phyloP scores from a whole-genome alignment of 495 filamentous ascomycete genomes.

The Daldinia childiae region DNA sequence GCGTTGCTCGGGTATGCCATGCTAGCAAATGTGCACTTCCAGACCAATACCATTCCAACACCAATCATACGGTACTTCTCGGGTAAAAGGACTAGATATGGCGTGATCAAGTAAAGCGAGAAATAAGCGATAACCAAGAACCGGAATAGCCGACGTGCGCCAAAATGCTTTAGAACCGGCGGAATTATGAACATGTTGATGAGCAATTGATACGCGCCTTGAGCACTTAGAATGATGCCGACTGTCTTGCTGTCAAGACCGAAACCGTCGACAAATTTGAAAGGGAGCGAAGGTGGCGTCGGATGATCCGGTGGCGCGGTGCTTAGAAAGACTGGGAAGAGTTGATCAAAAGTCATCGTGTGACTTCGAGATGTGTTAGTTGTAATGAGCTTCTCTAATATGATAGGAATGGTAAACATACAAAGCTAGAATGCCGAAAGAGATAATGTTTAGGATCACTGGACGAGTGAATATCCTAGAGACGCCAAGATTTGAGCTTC shows the following conservation, averaged over 20 bases:
- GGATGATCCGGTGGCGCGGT: constrained; percentile 64
- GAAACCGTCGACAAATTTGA: constrained; percentile 90
- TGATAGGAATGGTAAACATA: constrained; percentile 61
- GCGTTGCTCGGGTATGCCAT: constrained; percentile 87
- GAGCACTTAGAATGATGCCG: constrained; percentile 84
- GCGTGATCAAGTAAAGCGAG: constrained; percentile 85
- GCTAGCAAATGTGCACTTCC: constrained; percentile 88
- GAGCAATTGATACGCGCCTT: constrained; percentile 89
- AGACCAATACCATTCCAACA: constrained; percentile 77
- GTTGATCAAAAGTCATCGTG: constrained; percentile 93
- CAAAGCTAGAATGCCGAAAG: constrained; percentile 94
- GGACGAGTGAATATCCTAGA: constrained; percentile 74
- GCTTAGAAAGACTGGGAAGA: constrained; percentile 91
- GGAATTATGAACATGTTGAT: constrained; percentile 87
- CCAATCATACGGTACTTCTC: constrained; percentile 72
- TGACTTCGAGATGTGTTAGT: constrained; percentile 51
- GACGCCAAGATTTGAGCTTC: constrained; percentile 40
- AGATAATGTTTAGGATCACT: constrained; percentile 83
- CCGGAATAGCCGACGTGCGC: constrained; percentile 80
- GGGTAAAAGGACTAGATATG: constrained; percentile 89
- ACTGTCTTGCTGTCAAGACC: constrained; percentile 82
- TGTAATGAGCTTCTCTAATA: constrained; percentile 5
- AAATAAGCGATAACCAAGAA: constrained; percentile 83
- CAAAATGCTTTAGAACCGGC: constrained; percentile 72
- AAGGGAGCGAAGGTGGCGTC: constrained; percentile 66